Conservation (phyloP, 352 stramenopile genomes). For the Globisporangium middletonii region DNA sequence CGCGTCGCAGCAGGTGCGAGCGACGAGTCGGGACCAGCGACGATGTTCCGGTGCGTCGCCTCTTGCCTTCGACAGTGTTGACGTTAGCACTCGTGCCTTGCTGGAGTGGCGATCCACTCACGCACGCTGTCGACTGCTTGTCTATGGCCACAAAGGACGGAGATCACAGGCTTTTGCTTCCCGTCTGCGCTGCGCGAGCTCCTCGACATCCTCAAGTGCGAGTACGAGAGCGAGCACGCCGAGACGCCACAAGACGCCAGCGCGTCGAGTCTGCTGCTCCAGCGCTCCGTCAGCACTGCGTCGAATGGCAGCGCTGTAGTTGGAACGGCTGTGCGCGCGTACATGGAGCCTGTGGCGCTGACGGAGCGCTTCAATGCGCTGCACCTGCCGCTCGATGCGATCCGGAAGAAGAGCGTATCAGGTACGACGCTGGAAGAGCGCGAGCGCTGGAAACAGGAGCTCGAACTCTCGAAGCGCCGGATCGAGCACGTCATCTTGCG, state of each 20-base stretch:
- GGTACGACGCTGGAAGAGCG: constrained; percentile 14
- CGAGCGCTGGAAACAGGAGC: constrained; percentile 36
- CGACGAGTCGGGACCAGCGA: constrained; percentile 4
- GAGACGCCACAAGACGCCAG: background rate
- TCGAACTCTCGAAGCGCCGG: constrained; percentile 62
- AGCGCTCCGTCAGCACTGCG: background rate
- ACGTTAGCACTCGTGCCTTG: too few relatives aligned
- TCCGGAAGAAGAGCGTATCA: constrained; percentile 7
- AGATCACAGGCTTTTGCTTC: constrained; percentile 59
- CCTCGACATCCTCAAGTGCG: constrained; percentile 33
- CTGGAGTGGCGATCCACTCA: too few relatives aligned
- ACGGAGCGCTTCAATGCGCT: constrained; percentile 60
- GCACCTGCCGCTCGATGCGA: constrained; percentile 4
- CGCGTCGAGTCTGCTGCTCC: background rate
- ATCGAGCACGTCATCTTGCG: constrained; percentile 27
- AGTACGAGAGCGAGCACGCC: constrained; percentile 9
- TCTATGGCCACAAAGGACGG: constrained; percentile 36
- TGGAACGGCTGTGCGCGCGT: constrained; percentile 21
- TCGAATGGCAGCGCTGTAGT: background rate
- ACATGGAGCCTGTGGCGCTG: constrained; percentile 35
- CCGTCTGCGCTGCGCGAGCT: constrained; percentile 28
- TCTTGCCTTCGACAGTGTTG: too few relatives aligned
- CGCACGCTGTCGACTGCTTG: background rate
- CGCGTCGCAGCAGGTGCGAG: constrained; percentile 14
- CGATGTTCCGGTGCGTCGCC: constrained; percentile 13